phyloP scores from a whole-genome alignment of 1,284 basidiomycete species.

The Pyrrhoderma lamaoense region DNA sequence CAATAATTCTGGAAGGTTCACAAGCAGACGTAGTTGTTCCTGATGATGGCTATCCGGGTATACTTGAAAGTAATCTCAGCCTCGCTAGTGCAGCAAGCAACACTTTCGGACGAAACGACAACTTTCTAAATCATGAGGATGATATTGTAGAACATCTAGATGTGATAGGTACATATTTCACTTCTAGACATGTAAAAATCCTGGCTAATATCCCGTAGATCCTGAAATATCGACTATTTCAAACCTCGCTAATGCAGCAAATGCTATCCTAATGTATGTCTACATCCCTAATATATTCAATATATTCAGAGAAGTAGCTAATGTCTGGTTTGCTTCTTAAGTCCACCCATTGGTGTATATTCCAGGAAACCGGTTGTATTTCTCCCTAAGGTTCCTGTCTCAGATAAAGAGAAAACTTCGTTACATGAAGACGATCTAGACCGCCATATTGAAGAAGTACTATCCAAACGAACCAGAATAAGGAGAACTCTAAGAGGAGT shows the following conservation, averaged over 20 bases:
- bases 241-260: slow-evolving; percentile 70
- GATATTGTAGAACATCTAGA: slow-evolving; percentile 74
- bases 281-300: slow-evolving; percentile 8
- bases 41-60: slow-evolving; percentile 29
- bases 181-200: not conserved
- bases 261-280: slow-evolving; percentile 60
- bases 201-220: slow-evolving; percentile 35
- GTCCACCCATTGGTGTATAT: slow-evolving; percentile 63
- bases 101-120: slow-evolving; percentile 19
- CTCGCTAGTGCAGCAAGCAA: slow-evolving; percentile 25
- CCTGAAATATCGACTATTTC: slow-evolving; percentile 66
- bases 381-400: slow-evolving; percentile 32
- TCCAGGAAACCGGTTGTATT: slow-evolving; percentile 60
- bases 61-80: slow-evolving; percentile 40
- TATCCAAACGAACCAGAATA: slow-evolving; percentile 58
- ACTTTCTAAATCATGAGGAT: slow-evolving; percentile 48
- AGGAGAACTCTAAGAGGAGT: slow-evolving; percentile 61
- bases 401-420: slow-evolving; percentile 22
- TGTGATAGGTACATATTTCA: slow-evolving; percentile 50
- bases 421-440: slow-evolving; percentile 57
- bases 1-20: slow-evolving; percentile 27
- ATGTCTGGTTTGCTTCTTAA: slow-evolving; percentile 23
- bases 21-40: slow-evolving; percentile 29
- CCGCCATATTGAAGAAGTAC: slow-evolving; percentile 72
- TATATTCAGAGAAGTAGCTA: not conserved